A percentile compares a stretch with the other conserved stretches of the same genome.
phyloP scores from a whole-genome alignment of 2,329 filamentous ascomycete species.

The Penicillium sp. region DNA sequence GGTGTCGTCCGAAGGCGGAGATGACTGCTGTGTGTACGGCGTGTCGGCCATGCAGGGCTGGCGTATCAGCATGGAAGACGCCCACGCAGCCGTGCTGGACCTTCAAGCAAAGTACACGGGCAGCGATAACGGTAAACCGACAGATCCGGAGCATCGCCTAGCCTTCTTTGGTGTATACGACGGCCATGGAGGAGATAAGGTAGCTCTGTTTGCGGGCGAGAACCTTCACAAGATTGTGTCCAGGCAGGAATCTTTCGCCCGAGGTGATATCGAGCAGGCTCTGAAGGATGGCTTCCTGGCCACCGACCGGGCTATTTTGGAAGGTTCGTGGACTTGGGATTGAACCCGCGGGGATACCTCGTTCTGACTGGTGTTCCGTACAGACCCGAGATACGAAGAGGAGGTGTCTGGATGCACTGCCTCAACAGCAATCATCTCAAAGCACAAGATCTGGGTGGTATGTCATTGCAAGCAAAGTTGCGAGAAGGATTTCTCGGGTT shows the following conservation, averaged over 20 bases:
- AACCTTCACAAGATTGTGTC: constrained; percentile 90
- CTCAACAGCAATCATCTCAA: constrained; percentile 80
- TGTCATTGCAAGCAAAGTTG: constrained; percentile 40
- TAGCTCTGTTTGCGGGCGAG: constrained; percentile 86
- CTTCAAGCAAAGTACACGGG: constrained; percentile 59
- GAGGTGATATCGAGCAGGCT: constrained; percentile 87
- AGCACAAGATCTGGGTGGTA: constrained; percentile 92
- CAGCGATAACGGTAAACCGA: constrained; percentile 52
- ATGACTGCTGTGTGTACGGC: constrained; percentile 89
- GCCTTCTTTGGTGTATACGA: constrained; percentile 98
- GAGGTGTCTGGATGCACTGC: constrained; percentile 98
- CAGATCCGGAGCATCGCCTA: constrained; percentile 65
- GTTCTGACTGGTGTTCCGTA: constrained; percentile 14
- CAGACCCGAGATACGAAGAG: constrained; percentile 94
- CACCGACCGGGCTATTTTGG: constrained; percentile 90
- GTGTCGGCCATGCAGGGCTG: constrained; percentile 99
- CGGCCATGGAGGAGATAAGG: constrained; percentile 94
- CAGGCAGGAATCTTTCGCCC: constrained; percentile 90
- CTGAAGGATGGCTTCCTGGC: constrained; percentile 96
- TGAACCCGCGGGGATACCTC: neutral
- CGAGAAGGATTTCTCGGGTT: constrained; percentile 20
- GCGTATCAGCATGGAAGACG: constrained; percentile 99
- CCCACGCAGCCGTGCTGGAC: constrained; percentile 85
- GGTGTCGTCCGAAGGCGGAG: constrained; percentile 83
- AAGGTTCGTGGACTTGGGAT: constrained; percentile 57